Evolutionary conservation across 768 basidiomycete genomes (phyloP).

Genomic region (Boletus reticulatus): DNA sequence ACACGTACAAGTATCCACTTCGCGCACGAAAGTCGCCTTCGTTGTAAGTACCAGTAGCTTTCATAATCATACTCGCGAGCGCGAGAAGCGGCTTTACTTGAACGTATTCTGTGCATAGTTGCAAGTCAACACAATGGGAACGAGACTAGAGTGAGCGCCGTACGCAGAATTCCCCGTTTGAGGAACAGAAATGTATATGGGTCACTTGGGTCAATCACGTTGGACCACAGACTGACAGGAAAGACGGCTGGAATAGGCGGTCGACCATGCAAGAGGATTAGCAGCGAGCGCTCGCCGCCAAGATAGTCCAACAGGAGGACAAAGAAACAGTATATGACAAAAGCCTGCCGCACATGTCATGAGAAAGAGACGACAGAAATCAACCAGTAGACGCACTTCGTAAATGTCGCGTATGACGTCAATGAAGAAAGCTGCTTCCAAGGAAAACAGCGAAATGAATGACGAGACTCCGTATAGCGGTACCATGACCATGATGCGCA

Average conservation of each 20-base stretch:
- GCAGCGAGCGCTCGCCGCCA: conserved; percentile 90
- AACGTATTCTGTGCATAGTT: conserved; percentile 77
- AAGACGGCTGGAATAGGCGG: conserved; percentile 86
- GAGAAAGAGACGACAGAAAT: neutral
- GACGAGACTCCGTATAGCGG: conserved; percentile 91
- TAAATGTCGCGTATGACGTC: conserved; percentile 95
- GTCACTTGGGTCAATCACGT: conserved; percentile 90
- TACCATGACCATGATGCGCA: conserved; percentile 96
- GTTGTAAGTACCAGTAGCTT: conserved; percentile 81
- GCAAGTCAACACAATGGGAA: neutral
- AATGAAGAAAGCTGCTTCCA: conserved; percentile 95
- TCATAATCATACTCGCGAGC: conserved; percentile 78
- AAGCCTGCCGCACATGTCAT: conserved; percentile 52
- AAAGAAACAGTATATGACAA: conserved; percentile 94
- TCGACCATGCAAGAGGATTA: conserved; percentile 90
- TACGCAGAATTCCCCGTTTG: conserved; percentile 94
- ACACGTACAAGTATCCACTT: conserved; percentile 91
- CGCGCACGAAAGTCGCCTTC: conserved; percentile 84
- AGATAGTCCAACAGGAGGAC: conserved; percentile 77
- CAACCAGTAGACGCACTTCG: conserved; percentile 56
- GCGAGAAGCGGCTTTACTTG: conserved; percentile 94
- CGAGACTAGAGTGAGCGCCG: conserved; percentile 11
- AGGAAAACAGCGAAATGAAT: conserved; percentile 88
- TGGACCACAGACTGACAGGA: conserved; percentile 78
- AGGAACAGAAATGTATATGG: conserved; percentile 92